Conservation (phyloP, 192 early-diverging fungal species). For the Chytriomyces sp. region DNA sequence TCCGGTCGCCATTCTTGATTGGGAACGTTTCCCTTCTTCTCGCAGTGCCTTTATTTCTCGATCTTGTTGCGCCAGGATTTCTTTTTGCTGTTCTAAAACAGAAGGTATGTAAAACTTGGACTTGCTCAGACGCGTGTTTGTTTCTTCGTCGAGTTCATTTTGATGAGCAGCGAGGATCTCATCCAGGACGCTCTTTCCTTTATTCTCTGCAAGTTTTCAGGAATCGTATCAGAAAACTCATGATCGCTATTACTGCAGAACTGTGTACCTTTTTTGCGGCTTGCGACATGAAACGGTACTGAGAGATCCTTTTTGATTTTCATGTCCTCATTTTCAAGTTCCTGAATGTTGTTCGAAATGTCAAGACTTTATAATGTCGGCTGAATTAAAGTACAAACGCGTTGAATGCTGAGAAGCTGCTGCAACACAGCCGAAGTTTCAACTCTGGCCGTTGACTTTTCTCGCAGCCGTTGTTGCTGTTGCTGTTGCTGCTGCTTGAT, state of each 20-base stretch:
- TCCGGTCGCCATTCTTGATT: neutral
- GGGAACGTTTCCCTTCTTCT: neutral
- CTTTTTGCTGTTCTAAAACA: slow-evolving; percentile 26
- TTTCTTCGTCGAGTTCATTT: neutral
- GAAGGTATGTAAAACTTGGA: slow-evolving; percentile 28
- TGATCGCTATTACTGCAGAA: neutral
- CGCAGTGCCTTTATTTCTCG: slow-evolving; percentile 19
- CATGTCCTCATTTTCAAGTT: slow-evolving; percentile 21
- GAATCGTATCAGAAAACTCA: neutral
- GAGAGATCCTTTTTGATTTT: slow-evolving; percentile 28
- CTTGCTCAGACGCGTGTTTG: neutral
- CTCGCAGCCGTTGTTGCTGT: neutral
- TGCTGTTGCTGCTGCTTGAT: too few species aligned
- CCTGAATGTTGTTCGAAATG: neutral
- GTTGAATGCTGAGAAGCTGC: slow-evolving; percentile 29
- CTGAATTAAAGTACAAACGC: neutral
- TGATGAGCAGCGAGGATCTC: slow-evolving; percentile 19
- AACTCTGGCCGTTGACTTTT: neutral
- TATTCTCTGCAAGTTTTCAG: neutral
- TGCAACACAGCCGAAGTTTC: slow-evolving; percentile 29
- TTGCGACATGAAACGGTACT: slow-evolving; percentile 3
- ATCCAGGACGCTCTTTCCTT: slow-evolving; percentile 7
- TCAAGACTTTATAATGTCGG: neutral
- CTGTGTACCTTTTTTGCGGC: slow-evolving; percentile 10
- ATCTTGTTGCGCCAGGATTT: slow-evolving; percentile 27